phyloP scores from a whole-genome alignment of 1,139 yeast genomes.

The Debaryomyces fabryi region DNA sequence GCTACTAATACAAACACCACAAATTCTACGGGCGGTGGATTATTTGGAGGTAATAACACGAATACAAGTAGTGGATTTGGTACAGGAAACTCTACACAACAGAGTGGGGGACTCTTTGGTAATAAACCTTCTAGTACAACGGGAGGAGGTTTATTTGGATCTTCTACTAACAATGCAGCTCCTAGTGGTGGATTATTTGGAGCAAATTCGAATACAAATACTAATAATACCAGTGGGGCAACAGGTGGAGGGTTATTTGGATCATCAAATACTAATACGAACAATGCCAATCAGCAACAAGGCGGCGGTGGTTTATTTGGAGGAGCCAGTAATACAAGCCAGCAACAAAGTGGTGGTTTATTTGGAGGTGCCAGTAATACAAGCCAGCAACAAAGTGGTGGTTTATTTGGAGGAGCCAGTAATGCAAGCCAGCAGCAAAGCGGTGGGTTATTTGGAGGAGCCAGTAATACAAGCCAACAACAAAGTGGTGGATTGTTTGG shows the following conservation, averaged over 20 bases:
- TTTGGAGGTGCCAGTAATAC: background rate
- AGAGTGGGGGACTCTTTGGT: constrained; percentile 18
- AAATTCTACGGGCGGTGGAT: constrained; percentile 12
- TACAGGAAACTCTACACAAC: background rate
- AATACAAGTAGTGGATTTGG: constrained; percentile 32
- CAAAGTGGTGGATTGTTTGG: constrained; percentile 31
- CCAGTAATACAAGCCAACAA: constrained; percentile 20
- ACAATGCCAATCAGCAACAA: constrained; percentile 17
- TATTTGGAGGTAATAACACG: constrained; percentile 18
- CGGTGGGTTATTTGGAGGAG: constrained; percentile 45
- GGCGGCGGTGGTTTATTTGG: constrained; percentile 34
- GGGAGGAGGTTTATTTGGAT: constrained; percentile 23
- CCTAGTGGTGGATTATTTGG: constrained; percentile 45
- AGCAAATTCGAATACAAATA: constrained; percentile 19
- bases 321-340: constrained; percentile 13
- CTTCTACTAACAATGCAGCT: constrained; percentile 11
- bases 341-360: constrained; percentile 5
- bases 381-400: constrained; percentile 13
- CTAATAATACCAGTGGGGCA: constrained; percentile 9
- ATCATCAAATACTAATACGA: constrained; percentile 23
- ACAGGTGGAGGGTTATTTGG: constrained; percentile 41
- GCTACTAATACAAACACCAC: constrained; percentile 15
- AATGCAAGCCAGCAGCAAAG: constrained; percentile 9
- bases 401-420: constrained; percentile 7
- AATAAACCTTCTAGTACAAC: constrained; percentile 8